Evolutionary conservation across 2,329 filamentous ascomycete genomes (phyloP).

Genomic region (Pseudocercospora macadamiae): DNA sequence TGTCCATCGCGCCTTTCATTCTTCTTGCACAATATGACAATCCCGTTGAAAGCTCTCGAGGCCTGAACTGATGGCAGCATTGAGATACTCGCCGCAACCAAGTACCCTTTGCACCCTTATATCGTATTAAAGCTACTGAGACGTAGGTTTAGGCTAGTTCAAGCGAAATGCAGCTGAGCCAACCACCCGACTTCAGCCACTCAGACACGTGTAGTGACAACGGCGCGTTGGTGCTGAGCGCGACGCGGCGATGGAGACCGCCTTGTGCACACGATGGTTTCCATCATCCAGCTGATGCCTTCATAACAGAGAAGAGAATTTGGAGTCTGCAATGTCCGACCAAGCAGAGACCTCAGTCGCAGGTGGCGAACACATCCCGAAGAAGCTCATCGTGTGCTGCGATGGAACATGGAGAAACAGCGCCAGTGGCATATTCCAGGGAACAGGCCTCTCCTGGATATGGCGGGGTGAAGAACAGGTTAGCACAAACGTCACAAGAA

Average conservation of each 20-base stretch:
- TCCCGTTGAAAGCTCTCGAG: too few relatives aligned
- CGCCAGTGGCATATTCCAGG: slow-evolving; percentile 31
- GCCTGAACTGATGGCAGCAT: too few relatives aligned
- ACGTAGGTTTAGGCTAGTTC: neutral
- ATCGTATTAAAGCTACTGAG: too few relatives aligned
- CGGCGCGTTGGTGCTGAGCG: neutral
- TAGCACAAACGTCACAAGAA: slow-evolving; percentile 40
- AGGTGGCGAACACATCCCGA: slow-evolving; percentile 12
- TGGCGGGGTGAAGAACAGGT: slow-evolving; percentile 26
- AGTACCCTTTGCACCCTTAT: too few relatives aligned
- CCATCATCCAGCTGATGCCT: too few relatives aligned
- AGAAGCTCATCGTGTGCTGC: slow-evolving; percentile 31
- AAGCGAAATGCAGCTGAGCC: neutral
- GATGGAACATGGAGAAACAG: slow-evolving; percentile 35
- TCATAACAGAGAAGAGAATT: too few relatives aligned
- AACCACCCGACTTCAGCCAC: neutral
- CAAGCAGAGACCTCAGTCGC: neutral
- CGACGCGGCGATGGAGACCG: too few relatives aligned
- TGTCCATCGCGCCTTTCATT: too few relatives aligned
- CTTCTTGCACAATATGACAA: too few relatives aligned
- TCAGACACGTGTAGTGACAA: neutral
- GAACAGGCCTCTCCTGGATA: slow-evolving; percentile 19
- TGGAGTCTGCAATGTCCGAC: too few relatives aligned
- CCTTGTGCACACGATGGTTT: too few relatives aligned
- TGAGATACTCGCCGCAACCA: too few relatives aligned